Base-by-base conservation (phyloP, 768 basidiomycete genomes). In the Asterophora parasitica region DNA sequence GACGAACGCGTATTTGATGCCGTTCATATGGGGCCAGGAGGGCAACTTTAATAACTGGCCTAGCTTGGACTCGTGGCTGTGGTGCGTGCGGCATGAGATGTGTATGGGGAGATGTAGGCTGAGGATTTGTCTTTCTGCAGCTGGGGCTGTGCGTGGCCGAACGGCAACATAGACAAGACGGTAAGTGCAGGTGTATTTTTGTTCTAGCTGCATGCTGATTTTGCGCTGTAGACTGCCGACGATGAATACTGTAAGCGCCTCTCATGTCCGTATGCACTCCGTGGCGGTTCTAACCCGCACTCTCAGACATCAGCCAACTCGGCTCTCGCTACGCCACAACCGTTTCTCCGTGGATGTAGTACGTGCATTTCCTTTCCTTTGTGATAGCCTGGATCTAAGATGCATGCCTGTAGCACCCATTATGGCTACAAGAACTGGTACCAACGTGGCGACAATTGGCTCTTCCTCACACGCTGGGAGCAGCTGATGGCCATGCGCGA, bases 391-490 rank as follows among this genome's bases (percentile, higher is more conserved):
- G 42, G 40, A 52, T 2, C 20, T 7, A 38, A 8, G 32, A 16
- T 71, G 72, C 9, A 23, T 23, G 23, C 23, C 61, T 75, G 55
- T 54, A 81, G 79, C 53, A 74, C 74, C 4, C 73, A 77, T 55
- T 75, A 73, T 33, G 67, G 57, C 69, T 78, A 78, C 68, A 83
- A 83, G 66, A 83, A 82, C 59, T 84, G 77, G 59, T 71, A 84
- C 54, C 81, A 78, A 58, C 76, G 78, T 13, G 69, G 76, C 13
- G 86, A 88, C 58, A 73, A 84, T 60, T 85, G 82, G 75, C 72
- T 86, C 20, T 74, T 85, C 59, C 70, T 74, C 48, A 76, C 69
- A 30, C 80, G 88, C 48, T 90, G 86, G 88, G 82, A 88, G 52
- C 75, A 81, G 52, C 62, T 88, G 33, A 72, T 88, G 48, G 62